A percentile compares a stretch with the other conserved stretches of the same genome.
phyloP scores from a whole-genome alignment of 2,329 filamentous ascomycete species.

The Ustulina deusta region DNA sequence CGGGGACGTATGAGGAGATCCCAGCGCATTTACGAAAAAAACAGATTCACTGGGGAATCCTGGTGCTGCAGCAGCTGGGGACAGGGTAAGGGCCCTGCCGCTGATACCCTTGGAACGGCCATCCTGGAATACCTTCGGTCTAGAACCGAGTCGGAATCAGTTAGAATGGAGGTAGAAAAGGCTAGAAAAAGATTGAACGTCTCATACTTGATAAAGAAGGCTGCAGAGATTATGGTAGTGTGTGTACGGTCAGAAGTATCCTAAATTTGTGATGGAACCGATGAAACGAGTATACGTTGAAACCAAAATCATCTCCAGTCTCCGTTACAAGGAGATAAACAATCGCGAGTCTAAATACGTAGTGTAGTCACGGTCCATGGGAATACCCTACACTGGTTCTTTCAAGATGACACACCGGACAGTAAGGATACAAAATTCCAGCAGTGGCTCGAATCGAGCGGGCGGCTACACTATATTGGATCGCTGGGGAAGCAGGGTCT shows the following conservation, averaged over 20 bases:
- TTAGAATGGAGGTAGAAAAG: neutral
- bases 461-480: neutral
- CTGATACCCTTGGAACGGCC: neutral
- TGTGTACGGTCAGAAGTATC: neutral
- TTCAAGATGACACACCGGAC: neutral
- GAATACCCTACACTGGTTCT: neutral
- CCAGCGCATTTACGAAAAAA: neutral
- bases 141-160: neutral
- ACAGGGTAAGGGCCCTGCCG: neutral
- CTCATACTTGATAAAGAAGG: neutral
- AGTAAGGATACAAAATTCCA: neutral
- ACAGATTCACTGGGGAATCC: neutral
- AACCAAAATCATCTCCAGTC: neutral
- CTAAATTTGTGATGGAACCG: neutral
- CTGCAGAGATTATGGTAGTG: neutral
- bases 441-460: conserved; percentile 9
- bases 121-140: conserved; percentile 1
- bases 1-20: neutral
- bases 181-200: neutral
- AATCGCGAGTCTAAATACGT: conserved; percentile 5
- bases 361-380: neutral
- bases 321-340: neutral
- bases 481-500: neutral
- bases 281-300: neutral
- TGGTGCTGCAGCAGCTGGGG: neutral